These are phyloP conservation scores for Calonectria multiphialidica DNA, from an alignment of 2,329 filamentous ascomycete genomes.

Conservation along the genomic window DNA sequence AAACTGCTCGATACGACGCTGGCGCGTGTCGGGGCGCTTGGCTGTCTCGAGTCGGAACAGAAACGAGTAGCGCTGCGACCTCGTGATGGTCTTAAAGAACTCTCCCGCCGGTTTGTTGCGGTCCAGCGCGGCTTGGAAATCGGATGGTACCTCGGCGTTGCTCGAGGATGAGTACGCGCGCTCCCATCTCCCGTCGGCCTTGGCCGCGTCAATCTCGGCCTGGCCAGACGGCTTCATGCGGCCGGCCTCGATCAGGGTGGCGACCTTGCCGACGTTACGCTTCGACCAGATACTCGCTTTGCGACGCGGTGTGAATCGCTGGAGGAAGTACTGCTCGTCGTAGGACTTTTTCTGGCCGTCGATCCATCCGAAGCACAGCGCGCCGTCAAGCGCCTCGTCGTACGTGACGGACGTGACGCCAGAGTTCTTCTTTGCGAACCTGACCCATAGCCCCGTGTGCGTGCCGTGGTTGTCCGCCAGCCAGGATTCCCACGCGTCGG, in stretches of 20 bases:
- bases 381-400: constrained; percentile 65
- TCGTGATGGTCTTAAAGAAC: constrained; percentile 58
- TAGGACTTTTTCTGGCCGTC: constrained; percentile 64
- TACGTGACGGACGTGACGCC: constrained; percentile 59
- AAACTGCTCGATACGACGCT: constrained; percentile 54
- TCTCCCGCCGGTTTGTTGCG: constrained; percentile 48
- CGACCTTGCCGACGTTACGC: constrained; percentile 68
- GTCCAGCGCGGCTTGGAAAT: constrained; percentile 60
- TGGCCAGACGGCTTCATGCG: constrained; percentile 63
- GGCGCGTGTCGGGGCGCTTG: constrained; percentile 50
- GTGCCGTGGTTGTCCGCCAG: constrained; percentile 29
- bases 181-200: constrained; percentile 69
- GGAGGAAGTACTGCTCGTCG: constrained; percentile 62
- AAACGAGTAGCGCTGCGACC: constrained; percentile 59
- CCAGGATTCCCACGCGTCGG: constrained; percentile 32
- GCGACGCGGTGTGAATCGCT: constrained; percentile 70
- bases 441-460: constrained; percentile 57
- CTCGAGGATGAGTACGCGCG: constrained; percentile 66
- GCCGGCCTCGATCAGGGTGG: constrained; percentile 55
- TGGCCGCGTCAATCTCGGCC: constrained; percentile 65
- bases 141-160: constrained; percentile 59
- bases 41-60: constrained; percentile 59
- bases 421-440: constrained; percentile 61
- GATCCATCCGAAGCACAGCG: constrained; percentile 74
- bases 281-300: constrained; percentile 69